phyloP scores from a whole-genome alignment of 2,329 filamentous ascomycete species.

The Chalaropsis thielavioides region DNA sequence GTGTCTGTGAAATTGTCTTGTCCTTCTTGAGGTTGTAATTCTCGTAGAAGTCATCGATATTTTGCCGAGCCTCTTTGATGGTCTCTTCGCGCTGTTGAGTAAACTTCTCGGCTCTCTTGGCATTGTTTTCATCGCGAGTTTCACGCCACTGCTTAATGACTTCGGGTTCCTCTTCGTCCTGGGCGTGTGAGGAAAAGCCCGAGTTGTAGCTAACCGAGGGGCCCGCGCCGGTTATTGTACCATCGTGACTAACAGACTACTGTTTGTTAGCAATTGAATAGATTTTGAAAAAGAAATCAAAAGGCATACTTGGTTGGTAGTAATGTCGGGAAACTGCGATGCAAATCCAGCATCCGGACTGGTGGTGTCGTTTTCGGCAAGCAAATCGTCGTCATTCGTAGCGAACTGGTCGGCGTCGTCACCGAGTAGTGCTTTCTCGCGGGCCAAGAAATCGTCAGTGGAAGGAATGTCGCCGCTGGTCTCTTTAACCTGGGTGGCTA shows the following conservation, averaged over 20 bases:
- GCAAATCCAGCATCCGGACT: conserved; percentile 54
- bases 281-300: not conserved
- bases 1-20: conserved; percentile 76
- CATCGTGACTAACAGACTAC: conserved; percentile 58
- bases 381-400: conserved; percentile 49
- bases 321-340: conserved; percentile 70
- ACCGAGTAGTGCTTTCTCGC: conserved; percentile 78
- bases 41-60: conserved; percentile 98
- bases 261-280: not conserved
- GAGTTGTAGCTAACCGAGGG: conserved; percentile 49
- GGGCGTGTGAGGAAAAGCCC: conserved; percentile 41
- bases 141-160: conserved; percentile 87
- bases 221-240: conserved; percentile 56
- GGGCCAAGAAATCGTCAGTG: conserved; percentile 72
- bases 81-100: conserved; percentile 71
- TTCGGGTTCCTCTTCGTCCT: conserved; percentile 67
- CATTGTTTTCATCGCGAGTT: conserved; percentile 66
- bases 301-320: conserved; percentile 49
- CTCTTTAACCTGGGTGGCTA: conserved; percentile 51
- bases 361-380: conserved; percentile 54
- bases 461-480: conserved; percentile 41
- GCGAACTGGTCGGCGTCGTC: conserved; percentile 88
- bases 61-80: conserved; percentile 74
- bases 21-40: conserved; percentile 99
- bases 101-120: conserved; percentile 74